Conservation (phyloP, 2,329 filamentous ascomycete species). For the Hypoxylon sp. region DNA sequence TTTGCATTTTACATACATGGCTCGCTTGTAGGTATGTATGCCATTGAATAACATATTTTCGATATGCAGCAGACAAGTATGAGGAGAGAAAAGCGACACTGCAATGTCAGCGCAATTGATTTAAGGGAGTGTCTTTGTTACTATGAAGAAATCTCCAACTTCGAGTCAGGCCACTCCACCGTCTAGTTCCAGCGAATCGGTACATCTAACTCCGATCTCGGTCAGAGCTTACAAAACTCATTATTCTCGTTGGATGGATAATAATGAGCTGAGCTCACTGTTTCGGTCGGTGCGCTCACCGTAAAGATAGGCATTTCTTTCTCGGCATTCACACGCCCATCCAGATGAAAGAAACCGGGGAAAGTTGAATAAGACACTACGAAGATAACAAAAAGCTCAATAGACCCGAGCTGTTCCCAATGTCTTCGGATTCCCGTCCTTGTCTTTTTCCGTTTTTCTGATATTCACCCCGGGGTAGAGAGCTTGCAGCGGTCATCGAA, state of each 20-base stretch:
- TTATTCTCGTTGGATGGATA: constrained; percentile 14
- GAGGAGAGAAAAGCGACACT: not conserved
- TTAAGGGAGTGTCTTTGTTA: not conserved
- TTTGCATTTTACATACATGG: not conserved
- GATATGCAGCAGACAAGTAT: not conserved
- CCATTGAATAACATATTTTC: not conserved
- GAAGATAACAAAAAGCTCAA: not conserved
- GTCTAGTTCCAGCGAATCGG: not conserved
- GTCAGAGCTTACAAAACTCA: constrained; percentile 26
- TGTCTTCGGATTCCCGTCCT: constrained; percentile 19
- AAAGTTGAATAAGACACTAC: not conserved
- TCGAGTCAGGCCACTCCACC: constrained; percentile 13
- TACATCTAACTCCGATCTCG: constrained; percentile 32
- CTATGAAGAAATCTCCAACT: not conserved
- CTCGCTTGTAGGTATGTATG: not conserved
- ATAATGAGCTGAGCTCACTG: constrained; percentile 21
- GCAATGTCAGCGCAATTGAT: not conserved
- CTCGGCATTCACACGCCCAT: constrained; percentile 12
- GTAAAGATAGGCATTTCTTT: constrained; percentile 21
- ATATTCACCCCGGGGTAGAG: constrained; percentile 19
- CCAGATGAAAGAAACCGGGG: constrained; percentile 13
- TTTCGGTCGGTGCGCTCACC: constrained; percentile 19
- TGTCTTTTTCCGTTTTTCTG: constrained; percentile 21
- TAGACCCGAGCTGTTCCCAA: constrained; percentile 14
- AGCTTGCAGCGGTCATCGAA: constrained; percentile 9